Evolutionary conservation across 352 stramenopile species (phyloP).

Genomic region (Phytophthora palmivora): DNA sequence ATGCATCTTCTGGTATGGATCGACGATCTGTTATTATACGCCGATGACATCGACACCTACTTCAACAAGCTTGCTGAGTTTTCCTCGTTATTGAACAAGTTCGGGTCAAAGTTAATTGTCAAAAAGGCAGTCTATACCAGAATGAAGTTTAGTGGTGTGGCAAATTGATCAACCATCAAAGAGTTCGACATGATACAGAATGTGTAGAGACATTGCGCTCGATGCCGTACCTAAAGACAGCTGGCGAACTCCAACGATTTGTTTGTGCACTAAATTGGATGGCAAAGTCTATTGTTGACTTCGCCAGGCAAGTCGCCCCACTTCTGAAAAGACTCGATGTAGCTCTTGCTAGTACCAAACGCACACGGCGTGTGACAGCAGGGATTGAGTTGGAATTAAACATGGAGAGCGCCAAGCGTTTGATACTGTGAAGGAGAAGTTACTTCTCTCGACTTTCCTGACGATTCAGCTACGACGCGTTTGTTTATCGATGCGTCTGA

Average conservation of each 20-base stretch:
- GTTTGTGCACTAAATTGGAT: conserved; percentile 4
- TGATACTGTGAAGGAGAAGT: background rate
- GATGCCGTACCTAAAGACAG: background rate
- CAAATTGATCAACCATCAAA: background rate
- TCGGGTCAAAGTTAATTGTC: conserved; percentile 29
- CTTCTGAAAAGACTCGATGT: background rate
- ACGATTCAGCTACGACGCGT: background rate
- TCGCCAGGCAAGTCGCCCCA: background rate
- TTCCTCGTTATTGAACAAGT: conserved; percentile 20
- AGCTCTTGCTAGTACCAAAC: background rate
- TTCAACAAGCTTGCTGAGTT: conserved; percentile 25
- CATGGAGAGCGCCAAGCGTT: background rate
- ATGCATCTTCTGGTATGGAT: conserved; percentile 34
- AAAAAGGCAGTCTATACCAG: conserved; percentile 31
- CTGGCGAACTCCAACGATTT: conserved; percentile 1
- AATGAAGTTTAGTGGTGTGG: conserved; percentile 26
- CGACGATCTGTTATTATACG: conserved; percentile 39
- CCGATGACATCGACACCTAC: conserved; percentile 24
- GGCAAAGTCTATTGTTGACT: background rate
- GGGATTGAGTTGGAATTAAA: conserved; percentile 1
- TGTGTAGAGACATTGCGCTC: background rate
- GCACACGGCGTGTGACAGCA: background rate
- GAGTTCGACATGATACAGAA: background rate
- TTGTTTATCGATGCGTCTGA: conserved; percentile 1
- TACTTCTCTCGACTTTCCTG: background rate